Evolutionary conservation across 805 yeast species (phyloP).

Genomic region (Candida multigemmis): DNA sequence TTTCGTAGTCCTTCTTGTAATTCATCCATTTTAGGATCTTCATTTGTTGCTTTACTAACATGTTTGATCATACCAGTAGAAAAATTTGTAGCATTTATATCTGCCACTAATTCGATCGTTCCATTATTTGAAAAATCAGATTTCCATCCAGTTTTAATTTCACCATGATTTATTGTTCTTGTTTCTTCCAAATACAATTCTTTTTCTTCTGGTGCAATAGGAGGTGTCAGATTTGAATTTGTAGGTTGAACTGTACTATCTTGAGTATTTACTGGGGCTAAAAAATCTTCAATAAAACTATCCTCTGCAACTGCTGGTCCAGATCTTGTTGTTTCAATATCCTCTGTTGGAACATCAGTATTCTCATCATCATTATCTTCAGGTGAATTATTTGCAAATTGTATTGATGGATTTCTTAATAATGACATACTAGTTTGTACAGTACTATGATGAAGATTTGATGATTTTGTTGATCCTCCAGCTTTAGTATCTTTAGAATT

Average conservation of each 20-base stretch:
- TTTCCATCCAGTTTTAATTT: slow-evolving; percentile 89
- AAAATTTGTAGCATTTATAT: slow-evolving; percentile 50
- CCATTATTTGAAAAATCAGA: slow-evolving; percentile 79
- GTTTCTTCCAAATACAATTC: slow-evolving; percentile 60
- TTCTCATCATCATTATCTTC: neutral
- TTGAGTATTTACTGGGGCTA: slow-evolving; percentile 1
- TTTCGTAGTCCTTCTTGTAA: slow-evolving; percentile 15
- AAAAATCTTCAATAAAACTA: slow-evolving; percentile 18
- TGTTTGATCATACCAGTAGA: slow-evolving; percentile 46
- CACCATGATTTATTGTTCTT: slow-evolving; percentile 69
- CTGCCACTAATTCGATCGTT: slow-evolving; percentile 68
- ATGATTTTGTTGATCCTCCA: slow-evolving; percentile 1
- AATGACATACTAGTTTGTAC: slow-evolving; percentile 14
- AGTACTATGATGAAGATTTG: slow-evolving; percentile 19
- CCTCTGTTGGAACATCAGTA: slow-evolving; percentile 5
- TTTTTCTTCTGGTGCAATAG: no score
- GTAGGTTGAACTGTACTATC: neutral
- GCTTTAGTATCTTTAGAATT: slow-evolving; percentile 2
- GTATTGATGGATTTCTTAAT: slow-evolving; percentile 3
- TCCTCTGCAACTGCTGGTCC: slow-evolving; percentile 15
- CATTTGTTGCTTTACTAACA: slow-evolving; percentile 33
- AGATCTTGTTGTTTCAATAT: slow-evolving; percentile 9
- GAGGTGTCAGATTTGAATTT: no score
- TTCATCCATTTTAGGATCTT: slow-evolving; percentile 17
- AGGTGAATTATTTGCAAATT: slow-evolving; percentile 1